Evolutionary conservation across 2,329 filamentous ascomycete species (phyloP).

Genomic region (Rhexocercosporidium sp.): DNA sequence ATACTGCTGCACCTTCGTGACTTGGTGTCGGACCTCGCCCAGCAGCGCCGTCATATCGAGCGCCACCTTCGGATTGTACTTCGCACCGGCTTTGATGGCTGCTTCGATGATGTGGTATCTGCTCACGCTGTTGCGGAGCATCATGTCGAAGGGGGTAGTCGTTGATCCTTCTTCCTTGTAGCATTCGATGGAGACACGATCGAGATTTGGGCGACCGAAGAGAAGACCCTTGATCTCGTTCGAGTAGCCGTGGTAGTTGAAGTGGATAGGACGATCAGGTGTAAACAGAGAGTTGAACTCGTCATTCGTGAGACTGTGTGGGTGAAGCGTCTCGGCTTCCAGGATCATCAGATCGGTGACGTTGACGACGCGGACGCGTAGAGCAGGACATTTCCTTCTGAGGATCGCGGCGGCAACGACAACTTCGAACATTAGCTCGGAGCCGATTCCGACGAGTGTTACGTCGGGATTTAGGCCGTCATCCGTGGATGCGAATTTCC

Average conservation of each 20-base stretch:
- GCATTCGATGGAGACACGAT: conserved; percentile 60
- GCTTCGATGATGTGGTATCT: conserved; percentile 63
- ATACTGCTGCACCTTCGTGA: conserved; percentile 56
- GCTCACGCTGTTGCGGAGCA: conserved; percentile 65
- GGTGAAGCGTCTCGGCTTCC: conserved; percentile 58
- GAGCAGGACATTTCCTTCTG: conserved; percentile 51
- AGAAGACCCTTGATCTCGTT: conserved; percentile 65
- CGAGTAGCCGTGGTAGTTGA: conserved; percentile 72
- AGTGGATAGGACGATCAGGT: conserved; percentile 57
- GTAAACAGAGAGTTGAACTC: conserved; percentile 64
- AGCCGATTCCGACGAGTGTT: conserved; percentile 67
- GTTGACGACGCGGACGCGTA: conserved; percentile 67
- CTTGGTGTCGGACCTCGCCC: conserved; percentile 53
- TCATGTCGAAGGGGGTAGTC: conserved; percentile 73
- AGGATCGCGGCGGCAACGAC: conserved; percentile 64
- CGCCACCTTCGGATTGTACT: conserved; percentile 53
- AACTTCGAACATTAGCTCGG: conserved; percentile 69
- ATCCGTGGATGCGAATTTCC: conserved; percentile 65
- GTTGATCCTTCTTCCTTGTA: conserved; percentile 71
- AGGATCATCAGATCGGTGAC: conserved; percentile 71
- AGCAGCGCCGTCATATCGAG: conserved; percentile 51
- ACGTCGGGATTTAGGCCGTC: conserved; percentile 63
- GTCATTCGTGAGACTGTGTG: conserved; percentile 58
- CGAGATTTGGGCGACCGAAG: conserved; percentile 58
- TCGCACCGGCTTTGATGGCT: conserved; percentile 55